phyloP scores from a whole-genome alignment of 768 basidiomycete species.

The Agaricus subrufescens region DNA sequence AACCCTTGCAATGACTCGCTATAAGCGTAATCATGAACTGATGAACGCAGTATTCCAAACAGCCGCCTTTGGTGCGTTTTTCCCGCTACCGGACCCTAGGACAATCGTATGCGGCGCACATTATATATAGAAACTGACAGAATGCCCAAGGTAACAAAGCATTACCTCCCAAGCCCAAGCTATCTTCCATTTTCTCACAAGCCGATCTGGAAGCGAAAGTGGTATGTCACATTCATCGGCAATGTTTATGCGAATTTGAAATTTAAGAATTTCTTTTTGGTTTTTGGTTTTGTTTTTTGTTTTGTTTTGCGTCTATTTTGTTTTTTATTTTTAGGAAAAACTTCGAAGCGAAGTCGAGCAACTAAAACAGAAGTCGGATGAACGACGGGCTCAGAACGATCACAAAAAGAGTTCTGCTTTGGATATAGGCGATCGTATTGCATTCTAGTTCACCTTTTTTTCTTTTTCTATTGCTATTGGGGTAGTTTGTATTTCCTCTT shows the following conservation, averaged over 20 bases:
- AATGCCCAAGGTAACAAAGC: conserved; percentile 38
- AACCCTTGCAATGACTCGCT: conserved; percentile 66
- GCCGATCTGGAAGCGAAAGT: conserved; percentile 51
- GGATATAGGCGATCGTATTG: conserved; percentile 14
- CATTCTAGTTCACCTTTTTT: conserved; percentile 5
- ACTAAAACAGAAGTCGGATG: conserved; percentile 45
- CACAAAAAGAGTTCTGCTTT: conserved; percentile 15
- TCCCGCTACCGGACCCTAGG: neutral
- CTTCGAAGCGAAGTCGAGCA: conserved; percentile 55
- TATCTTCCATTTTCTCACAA: conserved; percentile 60
- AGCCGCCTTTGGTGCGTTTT: conserved; percentile 56
- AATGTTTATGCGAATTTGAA: too few species aligned
- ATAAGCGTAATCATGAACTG: conserved; percentile 75
- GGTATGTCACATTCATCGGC: conserved; percentile 29
- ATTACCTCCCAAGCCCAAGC: conserved; percentile 29
- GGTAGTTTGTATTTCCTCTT: neutral
- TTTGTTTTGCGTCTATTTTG: neutral
- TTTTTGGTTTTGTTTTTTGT: too few species aligned
- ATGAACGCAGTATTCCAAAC: conserved; percentile 81
- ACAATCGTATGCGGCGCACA: neutral
- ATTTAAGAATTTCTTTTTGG: too few species aligned
- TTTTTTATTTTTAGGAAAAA: conserved; percentile 37
- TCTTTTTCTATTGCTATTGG: neutral
- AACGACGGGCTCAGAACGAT: conserved; percentile 28
- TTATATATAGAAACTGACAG: neutral